Evolutionary conservation across 2,329 filamentous ascomycete genomes (phyloP).

Genomic region (Alternaria sp.): DNA sequence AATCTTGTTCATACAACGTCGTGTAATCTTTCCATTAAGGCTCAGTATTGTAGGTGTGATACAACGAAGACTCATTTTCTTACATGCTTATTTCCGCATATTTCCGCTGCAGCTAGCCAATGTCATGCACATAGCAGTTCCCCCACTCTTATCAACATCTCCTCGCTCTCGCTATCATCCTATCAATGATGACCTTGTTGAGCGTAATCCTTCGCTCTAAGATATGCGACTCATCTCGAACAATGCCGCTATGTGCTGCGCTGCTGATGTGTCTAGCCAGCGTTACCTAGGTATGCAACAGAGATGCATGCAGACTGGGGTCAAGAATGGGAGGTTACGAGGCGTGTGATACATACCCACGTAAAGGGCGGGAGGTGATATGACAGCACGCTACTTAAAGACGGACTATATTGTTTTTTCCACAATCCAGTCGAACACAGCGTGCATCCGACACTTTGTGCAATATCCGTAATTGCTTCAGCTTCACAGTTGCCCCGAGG

Average conservation of each 20-base stretch:
- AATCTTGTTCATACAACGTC: not conserved
- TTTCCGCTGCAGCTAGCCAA: not conserved
- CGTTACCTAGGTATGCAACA: not conserved
- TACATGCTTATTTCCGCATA: slow-evolving; percentile 6
- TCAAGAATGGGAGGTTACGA: not conserved
- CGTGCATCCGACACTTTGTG: not conserved
- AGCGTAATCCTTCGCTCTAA: not conserved
- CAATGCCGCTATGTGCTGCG: not conserved
- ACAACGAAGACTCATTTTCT: not conserved
- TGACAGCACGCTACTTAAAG: not conserved
- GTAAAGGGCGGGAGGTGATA: not conserved
- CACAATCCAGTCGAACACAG: not conserved
- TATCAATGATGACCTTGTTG: not conserved
- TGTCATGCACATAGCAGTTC: not conserved
- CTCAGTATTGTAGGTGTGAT: not conserved
- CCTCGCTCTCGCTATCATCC: not conserved
- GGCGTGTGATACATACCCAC: not conserved
- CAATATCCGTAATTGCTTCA: not conserved
- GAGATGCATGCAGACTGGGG: not conserved
- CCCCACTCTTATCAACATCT: slow-evolving; percentile 17
- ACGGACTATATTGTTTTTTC: not conserved
- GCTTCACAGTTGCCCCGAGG: not conserved
- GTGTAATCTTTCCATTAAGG: not conserved
- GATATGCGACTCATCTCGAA: not conserved
- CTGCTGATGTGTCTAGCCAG: not conserved